Evolutionary conservation across 495 filamentous ascomycete species (phyloP).

Genomic region (Glonium stellatum): DNA sequence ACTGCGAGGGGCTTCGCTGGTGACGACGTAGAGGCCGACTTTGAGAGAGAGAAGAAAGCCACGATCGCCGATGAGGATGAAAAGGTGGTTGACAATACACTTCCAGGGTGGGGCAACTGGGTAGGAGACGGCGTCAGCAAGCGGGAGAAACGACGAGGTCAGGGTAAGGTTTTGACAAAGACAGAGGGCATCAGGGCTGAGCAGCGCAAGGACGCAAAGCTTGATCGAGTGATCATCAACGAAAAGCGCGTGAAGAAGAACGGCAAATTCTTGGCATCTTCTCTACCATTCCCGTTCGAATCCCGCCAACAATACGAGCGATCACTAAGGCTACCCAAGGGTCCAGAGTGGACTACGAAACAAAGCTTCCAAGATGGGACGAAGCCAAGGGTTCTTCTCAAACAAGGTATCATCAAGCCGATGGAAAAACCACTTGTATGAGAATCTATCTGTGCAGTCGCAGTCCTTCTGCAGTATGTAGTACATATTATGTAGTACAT

Average conservation of each 20-base stretch:
- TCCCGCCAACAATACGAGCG: slow-evolving; percentile 83
- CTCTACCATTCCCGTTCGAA: slow-evolving; percentile 82
- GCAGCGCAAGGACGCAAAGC: slow-evolving; percentile 70
- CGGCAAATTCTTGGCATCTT: slow-evolving; percentile 73
- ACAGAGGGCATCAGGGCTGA: slow-evolving; percentile 69
- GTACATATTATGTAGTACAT: neutral
- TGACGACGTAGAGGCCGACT: slow-evolving; percentile 77
- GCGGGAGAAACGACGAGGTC: slow-evolving; percentile 52
- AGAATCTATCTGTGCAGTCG: neutral
- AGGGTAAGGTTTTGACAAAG: slow-evolving; percentile 53
- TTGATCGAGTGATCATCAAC: slow-evolving; percentile 82
- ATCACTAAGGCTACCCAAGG: slow-evolving; percentile 75
- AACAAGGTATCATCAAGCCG: slow-evolving; percentile 84
- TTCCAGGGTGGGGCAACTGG: slow-evolving; percentile 93
- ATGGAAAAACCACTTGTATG: slow-evolving; percentile 70
- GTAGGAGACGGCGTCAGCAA: slow-evolving; percentile 69
- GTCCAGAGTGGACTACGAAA: slow-evolving; percentile 93
- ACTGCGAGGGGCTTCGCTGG: slow-evolving; percentile 83
- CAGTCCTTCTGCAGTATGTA: neutral
- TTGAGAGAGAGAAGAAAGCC: slow-evolving; percentile 72
- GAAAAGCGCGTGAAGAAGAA: slow-evolving; percentile 94
- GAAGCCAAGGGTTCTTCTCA: slow-evolving; percentile 86
- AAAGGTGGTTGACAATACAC: slow-evolving; percentile 71
- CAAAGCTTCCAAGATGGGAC: slow-evolving; percentile 81
- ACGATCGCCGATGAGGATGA: slow-evolving; percentile 73